Conservation (phyloP, 371 early-diverging fungal species). For the Lichtheimia ramosa region DNA sequence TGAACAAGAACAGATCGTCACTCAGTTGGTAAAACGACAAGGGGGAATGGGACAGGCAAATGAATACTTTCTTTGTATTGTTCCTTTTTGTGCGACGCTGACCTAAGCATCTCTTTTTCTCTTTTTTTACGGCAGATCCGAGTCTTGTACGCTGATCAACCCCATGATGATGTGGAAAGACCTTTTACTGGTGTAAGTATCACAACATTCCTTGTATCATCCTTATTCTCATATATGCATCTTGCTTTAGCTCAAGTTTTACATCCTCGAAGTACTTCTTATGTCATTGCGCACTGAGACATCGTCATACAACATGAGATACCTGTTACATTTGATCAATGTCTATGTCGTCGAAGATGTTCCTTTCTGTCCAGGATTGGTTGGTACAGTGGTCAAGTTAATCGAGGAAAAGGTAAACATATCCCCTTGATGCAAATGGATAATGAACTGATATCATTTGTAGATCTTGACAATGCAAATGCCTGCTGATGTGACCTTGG, state of each 20-base stretch:
- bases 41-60: background rate
- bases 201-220: conserved; percentile 1
- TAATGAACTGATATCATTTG: background rate
- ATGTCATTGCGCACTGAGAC: conserved; percentile 69
- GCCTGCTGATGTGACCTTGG: conserved; percentile 66
- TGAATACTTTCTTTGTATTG: background rate
- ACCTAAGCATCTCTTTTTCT: no score
- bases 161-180: conserved; percentile 23
- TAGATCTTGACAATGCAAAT: conserved; percentile 64
- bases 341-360: conserved; percentile 81
- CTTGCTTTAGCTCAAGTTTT: conserved; percentile 61
- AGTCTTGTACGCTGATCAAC: conserved; percentile 54
- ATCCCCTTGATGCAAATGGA: background rate
- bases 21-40: conserved; percentile 44
- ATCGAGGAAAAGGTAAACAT: conserved; percentile 73
- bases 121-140: conserved; percentile 41
- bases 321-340: conserved; percentile 67
- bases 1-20: conserved; percentile 58
- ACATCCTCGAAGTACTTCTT: conserved; percentile 68
- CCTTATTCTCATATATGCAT: background rate
- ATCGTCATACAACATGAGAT: conserved; percentile 67
- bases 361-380: conserved; percentile 71
- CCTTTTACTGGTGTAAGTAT: conserved; percentile 42
- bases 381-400: conserved; percentile 67
- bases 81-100: background rate